A percentile compares a stretch with the other conserved stretches of the same genome.
Conservation (phyloP, 2,329 filamentous ascomycete genomes). For the Scorias spongiosa region DNA sequence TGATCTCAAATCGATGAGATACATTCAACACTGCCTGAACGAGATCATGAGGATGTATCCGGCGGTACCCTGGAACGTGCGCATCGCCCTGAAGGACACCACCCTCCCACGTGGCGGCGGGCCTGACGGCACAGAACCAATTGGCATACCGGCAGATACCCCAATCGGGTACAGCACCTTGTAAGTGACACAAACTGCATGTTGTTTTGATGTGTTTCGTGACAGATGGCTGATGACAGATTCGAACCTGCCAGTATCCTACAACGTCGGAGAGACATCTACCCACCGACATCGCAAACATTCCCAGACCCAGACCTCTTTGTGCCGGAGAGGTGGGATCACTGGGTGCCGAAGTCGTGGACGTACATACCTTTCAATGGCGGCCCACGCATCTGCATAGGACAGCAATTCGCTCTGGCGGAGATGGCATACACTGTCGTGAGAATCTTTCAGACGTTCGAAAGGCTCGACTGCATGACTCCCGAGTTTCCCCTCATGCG, state of each 20-base stretch:
- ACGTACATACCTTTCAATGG: conserved; percentile 35
- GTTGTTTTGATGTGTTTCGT: too few relatives aligned
- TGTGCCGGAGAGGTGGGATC: conserved; percentile 35
- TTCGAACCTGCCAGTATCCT: conserved; percentile 17
- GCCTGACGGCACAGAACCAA: conserved; percentile 27
- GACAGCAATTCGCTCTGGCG: conserved; percentile 36
- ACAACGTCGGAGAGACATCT: conserved; percentile 35
- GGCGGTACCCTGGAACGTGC: conserved; percentile 35
- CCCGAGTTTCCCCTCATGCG: conserved; percentile 24
- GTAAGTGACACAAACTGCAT: background rate
- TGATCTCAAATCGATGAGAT: conserved; percentile 78
- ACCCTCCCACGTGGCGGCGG: conserved; percentile 35
- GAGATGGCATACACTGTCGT: conserved; percentile 36
- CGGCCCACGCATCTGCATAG: conserved; percentile 34
- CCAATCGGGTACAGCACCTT: conserved; percentile 32
- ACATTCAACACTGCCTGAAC: conserved; percentile 39
- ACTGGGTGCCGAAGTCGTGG: conserved; percentile 35
- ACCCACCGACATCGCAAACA: conserved; percentile 22
- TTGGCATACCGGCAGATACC: conserved; percentile 29
- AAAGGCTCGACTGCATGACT: conserved; percentile 15
- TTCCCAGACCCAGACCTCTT: conserved; percentile 29
- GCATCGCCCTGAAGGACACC: conserved; percentile 31
- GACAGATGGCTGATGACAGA: too few relatives aligned
- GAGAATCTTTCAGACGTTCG: conserved; percentile 30
- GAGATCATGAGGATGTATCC: conserved; percentile 34